Evolutionary conservation across 192 early-diverging fungal species (phyloP).

Genomic region (Coemansia sp.): DNA sequence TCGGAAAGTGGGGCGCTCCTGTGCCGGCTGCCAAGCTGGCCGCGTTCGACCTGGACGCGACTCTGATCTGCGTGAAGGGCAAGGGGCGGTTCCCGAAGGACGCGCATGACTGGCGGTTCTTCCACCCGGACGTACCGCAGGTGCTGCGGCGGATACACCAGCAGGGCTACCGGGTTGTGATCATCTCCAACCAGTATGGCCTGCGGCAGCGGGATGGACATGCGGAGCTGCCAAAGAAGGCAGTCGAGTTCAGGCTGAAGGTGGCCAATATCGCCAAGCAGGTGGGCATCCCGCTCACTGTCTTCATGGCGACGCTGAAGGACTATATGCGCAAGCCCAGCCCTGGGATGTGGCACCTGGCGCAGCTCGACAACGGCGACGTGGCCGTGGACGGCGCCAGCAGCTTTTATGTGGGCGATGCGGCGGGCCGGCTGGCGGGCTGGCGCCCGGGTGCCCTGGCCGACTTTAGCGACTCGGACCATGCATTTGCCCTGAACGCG

Average conservation of each 20-base stretch:
- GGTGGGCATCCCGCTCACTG: conserved; percentile 59
- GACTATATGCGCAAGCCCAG: conserved; percentile 51
- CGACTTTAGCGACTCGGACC: conserved; percentile 82
- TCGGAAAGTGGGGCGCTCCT: conserved; percentile 31
- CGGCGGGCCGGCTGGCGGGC: conserved; percentile 70
- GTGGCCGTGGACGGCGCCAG: conserved; percentile 45
- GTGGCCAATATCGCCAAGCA: conserved; percentile 77
- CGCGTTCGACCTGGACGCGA: conserved; percentile 60
- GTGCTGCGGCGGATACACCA: conserved; percentile 55
- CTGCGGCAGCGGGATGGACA: conserved; percentile 10
- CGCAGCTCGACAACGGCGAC: conserved; percentile 22
- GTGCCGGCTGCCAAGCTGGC: conserved; percentile 32
- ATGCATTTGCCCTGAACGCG: conserved; percentile 76
- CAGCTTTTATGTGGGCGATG: conserved; percentile 90
- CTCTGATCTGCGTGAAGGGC: conserved; percentile 65
- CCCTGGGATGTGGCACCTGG: conserved; percentile 40
- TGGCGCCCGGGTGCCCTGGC: conserved; percentile 56
- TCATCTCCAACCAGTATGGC: conserved; percentile 31
- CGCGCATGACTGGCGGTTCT: conserved; percentile 77
- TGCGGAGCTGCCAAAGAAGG: conserved; percentile 10
- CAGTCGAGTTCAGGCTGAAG: conserved; percentile 46
- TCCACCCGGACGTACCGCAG: conserved; percentile 53
- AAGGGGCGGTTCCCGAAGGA: conserved; percentile 57
- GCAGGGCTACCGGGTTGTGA: conserved; percentile 52
- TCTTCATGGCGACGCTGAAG: conserved; percentile 66